Evolutionary conservation across 2,329 filamentous ascomycete species (phyloP), one percentile per base, ranked within the genome.

Genomic region (Penicillium sp.): DNA sequence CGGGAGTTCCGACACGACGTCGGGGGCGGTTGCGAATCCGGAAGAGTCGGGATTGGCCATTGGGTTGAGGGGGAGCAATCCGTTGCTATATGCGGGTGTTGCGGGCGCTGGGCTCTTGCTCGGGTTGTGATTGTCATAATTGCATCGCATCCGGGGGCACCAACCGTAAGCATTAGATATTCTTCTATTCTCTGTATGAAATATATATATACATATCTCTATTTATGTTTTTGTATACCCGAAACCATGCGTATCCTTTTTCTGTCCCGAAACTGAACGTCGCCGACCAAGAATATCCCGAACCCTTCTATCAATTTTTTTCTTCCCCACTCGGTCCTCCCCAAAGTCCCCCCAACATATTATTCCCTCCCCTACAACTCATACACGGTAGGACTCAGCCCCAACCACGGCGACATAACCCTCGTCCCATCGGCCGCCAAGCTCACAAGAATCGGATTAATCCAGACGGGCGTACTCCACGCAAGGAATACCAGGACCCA

Each of bases 391-490:
- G 48, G 13, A 23, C 11, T 5, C 23, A 17, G 13, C n/a, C 63
- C 41, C 45, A 66, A 50, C 49, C 66, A 66, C 7, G 64, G 66
- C 19, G 61, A 64, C 51, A 65, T 63, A n/a, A 65, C 50, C 44
- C 59, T 47, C 50, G 60, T 59, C 7, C 66, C 67, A 47, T 66
- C 64, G 5, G 15, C 7, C 30, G 57, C 64, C 21, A 69, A 51
- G n/a, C 51, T 35, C 2, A 63, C 38, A 30, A 69, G 21, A 53
- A 70, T 65, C 26, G 68, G 67, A 55, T 67, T 64, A 29, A 67
- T 48, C 68, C 68, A 70, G 3, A 67, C 64, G 1, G 68, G 67
- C 11, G 62, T 48, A 7, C 31, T 55, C 66, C 63, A 67, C 3
- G 63, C 6, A 30, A 70, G 47, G 30, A 70, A 69, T 7, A 15